Conservation (phyloP, 148 eudicot species). For the Dysphania ambrosioides region DNA sequence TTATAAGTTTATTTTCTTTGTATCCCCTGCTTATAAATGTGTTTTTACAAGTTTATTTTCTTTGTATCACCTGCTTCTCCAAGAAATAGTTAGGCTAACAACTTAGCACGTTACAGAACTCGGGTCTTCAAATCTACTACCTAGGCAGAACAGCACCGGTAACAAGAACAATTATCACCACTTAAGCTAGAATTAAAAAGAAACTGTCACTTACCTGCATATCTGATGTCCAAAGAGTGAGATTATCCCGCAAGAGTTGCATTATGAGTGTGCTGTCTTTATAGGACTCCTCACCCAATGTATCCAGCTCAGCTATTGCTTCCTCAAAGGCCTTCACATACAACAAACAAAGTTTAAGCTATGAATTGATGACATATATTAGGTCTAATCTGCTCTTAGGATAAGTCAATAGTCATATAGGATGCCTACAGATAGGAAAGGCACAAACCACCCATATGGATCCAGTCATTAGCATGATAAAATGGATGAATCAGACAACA, state of each 20-base stretch:
- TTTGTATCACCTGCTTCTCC: background rate
- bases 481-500: background rate
- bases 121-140: background rate
- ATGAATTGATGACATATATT: background rate
- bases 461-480: background rate
- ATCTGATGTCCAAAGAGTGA: slow-evolving; percentile 64
- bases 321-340: slow-evolving; percentile 57
- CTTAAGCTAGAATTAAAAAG: background rate
- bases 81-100: background rate
- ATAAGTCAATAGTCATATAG: background rate
- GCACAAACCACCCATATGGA: background rate
- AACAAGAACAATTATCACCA: background rate
- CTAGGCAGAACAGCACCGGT: background rate
- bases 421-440: background rate
- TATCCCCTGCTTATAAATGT: background rate
- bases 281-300: slow-evolving; percentile 56
- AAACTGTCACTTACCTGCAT: slow-evolving; percentile 33
- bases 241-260: slow-evolving; percentile 67
- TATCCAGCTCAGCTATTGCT: slow-evolving; percentile 63
- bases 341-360: background rate
- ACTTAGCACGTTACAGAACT: background rate
- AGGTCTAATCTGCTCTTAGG: background rate
- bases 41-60: background rate
- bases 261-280: slow-evolving; percentile 65
- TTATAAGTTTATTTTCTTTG: background rate